Evolutionary conservation across 306 rosid species (phyloP).

Genomic region (Hippophae rhamnoides): DNA sequence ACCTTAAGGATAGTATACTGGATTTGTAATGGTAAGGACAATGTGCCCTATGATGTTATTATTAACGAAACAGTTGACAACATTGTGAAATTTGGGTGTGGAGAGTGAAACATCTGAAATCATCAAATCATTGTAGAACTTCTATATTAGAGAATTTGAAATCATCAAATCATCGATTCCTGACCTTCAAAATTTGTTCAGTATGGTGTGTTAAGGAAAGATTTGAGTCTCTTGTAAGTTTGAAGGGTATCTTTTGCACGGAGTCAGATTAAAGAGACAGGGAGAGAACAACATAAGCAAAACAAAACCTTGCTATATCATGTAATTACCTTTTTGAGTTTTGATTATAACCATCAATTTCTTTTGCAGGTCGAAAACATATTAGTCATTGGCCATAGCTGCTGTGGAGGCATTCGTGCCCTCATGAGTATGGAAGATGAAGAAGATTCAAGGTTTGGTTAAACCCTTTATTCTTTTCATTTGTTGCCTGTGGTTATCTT

Average conservation of each 20-base stretch:
- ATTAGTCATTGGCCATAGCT: slow-evolving; percentile 87
- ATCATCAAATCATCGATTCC: no score
- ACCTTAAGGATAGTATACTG: no score
- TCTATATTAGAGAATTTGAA: background rate
- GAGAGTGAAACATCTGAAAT: background rate
- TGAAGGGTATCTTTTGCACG: background rate
- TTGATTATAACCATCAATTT: background rate
- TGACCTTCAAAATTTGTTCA: background rate
- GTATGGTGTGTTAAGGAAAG: background rate
- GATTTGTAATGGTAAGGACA: no score
- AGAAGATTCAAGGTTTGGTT: slow-evolving; percentile 41
- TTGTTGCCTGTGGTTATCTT: slow-evolving; percentile 13
- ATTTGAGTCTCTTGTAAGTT: background rate
- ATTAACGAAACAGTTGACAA: background rate
- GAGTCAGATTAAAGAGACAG: no score
- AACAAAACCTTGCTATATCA: background rate
- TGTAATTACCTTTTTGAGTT: background rate
- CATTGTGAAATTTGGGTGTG: background rate
- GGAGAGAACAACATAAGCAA: no score
- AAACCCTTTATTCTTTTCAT: background rate
- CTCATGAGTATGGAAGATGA: slow-evolving; percentile 85
- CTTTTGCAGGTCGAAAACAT: slow-evolving; percentile 71
- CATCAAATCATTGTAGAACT: background rate
- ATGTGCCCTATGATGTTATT: no score
- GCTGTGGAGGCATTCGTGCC: slow-evolving; percentile 97